These are phyloP conservation scores for Fremontodendron californicum DNA, from an alignment of 345 rosid genomes.

Conservation along the genomic window DNA sequence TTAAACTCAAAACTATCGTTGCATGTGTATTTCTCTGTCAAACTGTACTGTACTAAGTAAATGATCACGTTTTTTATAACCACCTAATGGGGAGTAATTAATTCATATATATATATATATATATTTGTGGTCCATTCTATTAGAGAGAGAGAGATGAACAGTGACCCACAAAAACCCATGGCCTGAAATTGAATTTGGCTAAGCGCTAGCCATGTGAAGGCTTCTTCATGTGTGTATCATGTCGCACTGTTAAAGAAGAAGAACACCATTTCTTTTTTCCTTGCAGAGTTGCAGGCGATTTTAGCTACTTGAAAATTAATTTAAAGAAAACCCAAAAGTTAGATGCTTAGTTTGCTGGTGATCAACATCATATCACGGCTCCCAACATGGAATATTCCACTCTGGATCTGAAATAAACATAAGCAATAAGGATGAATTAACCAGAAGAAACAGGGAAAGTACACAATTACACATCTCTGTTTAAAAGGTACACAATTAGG, in stretches of 20 bases:
- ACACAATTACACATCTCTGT: too few species aligned
- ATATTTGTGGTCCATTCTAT: neutral
- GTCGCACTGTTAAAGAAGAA: neutral
- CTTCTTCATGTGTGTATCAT: neutral
- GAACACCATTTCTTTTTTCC: neutral
- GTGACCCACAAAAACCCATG: neutral
- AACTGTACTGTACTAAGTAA: neutral
- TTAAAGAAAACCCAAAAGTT: too few species aligned
- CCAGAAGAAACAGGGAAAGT: neutral
- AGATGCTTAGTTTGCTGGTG: too few species aligned
- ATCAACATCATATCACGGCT: too few species aligned
- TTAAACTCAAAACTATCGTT: neutral
- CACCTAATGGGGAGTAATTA: neutral
- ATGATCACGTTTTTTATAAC: neutral
- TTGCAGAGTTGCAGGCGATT: neutral
- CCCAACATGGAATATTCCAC: neutral
- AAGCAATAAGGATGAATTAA: neutral
- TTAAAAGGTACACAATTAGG: neutral
- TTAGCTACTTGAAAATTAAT: too few species aligned
- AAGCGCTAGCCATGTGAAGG: constrained; percentile 4
- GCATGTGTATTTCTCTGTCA: constrained; percentile 5
- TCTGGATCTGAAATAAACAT: neutral
- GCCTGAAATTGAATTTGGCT: constrained; percentile 3
- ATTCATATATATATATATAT: neutral
- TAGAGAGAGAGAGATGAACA: neutral